Base-by-base conservation (phyloP, 2,329 filamentous ascomycete species). In the Sporothrix schenckii region DNA sequence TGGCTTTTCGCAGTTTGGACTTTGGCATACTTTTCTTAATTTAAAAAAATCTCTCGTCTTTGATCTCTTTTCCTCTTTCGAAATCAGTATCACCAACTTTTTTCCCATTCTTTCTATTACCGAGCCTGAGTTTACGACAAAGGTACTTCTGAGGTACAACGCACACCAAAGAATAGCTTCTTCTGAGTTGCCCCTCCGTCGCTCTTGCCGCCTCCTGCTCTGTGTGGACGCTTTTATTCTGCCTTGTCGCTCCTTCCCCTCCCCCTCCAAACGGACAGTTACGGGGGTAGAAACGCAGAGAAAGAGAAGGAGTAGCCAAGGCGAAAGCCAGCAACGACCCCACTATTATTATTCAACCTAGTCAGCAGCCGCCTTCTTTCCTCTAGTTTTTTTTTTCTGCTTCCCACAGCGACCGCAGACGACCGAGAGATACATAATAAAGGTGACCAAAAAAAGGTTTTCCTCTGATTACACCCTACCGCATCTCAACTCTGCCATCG, bases 211-310 rank as follows among this genome's bases (percentile, higher is more conserved):
- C 41, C 50, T 27, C 30, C 27, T 56, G 53, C 24, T 56, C 41
- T 58, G 47, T 21, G 68, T 69, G 34, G 16, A 41, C 47, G 54
- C 68, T 65, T 27, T 66, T 65, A 58, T 63, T 69, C 68, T 69
- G 68, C 68, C 56, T 30, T 14, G 54, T 63, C 56, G 56, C 30
- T 58, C 66, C 53, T 68, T 47, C 53, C 53, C 66, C 53, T 47
- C 44, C 50, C 50, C 58, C 58, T 63, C 58, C 58, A 63, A 63
- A 63, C 52, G 11, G n/a, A 16, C 21, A 44, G 58, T 39, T 61
- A 63, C 39, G 58, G 58, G 39, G n/a, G 21, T 56, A 68, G 66
- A 68, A 60, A 49, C 66, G 24, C 39, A 60, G 14, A 68, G 66
- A 68, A 68, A 60, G 53, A 49, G 53, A 56, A 68, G 65, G 63